A percentile compares a stretch with the other conserved stretches of the same genome.
phyloP scores from a whole-genome alignment of 768 basidiomycete species.

The Pisolithus albus region DNA sequence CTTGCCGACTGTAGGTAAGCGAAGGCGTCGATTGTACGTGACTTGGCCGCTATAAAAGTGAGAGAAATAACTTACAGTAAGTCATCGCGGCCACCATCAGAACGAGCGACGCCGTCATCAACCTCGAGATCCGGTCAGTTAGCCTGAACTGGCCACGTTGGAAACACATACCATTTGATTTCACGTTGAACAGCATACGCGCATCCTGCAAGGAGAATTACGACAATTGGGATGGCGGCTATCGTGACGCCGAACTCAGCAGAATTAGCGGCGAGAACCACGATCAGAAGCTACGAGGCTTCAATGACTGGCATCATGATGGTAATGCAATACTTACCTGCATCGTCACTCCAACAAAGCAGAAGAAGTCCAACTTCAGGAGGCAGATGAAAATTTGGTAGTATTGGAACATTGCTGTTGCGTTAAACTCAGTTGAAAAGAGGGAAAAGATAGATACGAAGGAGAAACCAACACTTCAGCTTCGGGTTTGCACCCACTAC shows the following conservation, averaged over 20 bases:
- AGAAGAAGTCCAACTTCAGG: constrained; percentile 87
- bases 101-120: constrained; percentile 65
- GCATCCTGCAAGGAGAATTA: constrained; percentile 57
- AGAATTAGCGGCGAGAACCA: constrained; percentile 56
- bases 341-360: constrained; percentile 82
- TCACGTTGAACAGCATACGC: constrained; percentile 71
- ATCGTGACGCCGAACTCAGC: constrained; percentile 81
- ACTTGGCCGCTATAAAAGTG: neutral
- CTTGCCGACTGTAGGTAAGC: constrained; percentile 22
- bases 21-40: constrained; percentile 7
- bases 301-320: neutral
- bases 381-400: constrained; percentile 86
- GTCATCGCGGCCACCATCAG: constrained; percentile 73
- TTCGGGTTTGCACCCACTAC: constrained; percentile 80
- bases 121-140: constrained; percentile 25
- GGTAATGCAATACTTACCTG: constrained; percentile 42
- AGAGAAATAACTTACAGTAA: constrained; percentile 52
- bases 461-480: constrained; percentile 59
- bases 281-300: constrained; percentile 61
- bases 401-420: constrained; percentile 76
- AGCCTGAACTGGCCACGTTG: neutral
- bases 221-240: constrained; percentile 74
- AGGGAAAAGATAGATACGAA: neutral
- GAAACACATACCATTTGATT: constrained; percentile 57
- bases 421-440: constrained; percentile 1